A percentile compares a stretch with the other conserved stretches of the same genome.
Conservation (phyloP, 495 filamentous ascomycete genomes). For the Xylaria telfairii region DNA sequence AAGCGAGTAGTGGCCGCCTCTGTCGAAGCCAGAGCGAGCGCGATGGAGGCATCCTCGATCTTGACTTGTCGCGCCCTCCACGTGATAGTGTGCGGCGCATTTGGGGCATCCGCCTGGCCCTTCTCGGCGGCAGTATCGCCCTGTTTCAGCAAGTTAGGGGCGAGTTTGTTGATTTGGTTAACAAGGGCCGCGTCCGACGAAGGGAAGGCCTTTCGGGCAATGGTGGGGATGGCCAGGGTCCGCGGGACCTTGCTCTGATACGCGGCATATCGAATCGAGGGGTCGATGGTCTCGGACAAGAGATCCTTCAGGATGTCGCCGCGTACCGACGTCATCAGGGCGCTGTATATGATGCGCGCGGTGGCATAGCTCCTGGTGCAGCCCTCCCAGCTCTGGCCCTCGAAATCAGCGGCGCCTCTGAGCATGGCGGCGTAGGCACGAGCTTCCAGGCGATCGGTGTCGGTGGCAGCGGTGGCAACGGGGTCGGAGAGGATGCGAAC, state of each 20-base stretch:
- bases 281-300: slow-evolving; percentile 83
- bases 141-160: slow-evolving; percentile 71
- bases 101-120: slow-evolving; percentile 58
- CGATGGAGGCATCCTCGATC: slow-evolving; percentile 93
- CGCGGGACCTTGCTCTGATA: slow-evolving; percentile 88
- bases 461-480: slow-evolving; percentile 64
- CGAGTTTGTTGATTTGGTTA: slow-evolving; percentile 70
- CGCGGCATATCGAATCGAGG: slow-evolving; percentile 91
- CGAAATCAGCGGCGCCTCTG: slow-evolving; percentile 76
- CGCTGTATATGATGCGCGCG: slow-evolving; percentile 81
- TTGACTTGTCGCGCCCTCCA: slow-evolving; percentile 90
- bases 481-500: slow-evolving; percentile 67
- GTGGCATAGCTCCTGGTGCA: slow-evolving; percentile 78
- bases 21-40: slow-evolving; percentile 66
- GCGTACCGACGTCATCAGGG: slow-evolving; percentile 63
- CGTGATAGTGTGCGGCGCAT: slow-evolving; percentile 75
- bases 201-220: slow-evolving; percentile 79
- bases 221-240: slow-evolving; percentile 76
- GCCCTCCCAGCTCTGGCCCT: slow-evolving; percentile 83
- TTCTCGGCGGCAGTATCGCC: slow-evolving; percentile 64
- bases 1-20: slow-evolving; percentile 60
- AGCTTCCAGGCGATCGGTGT: slow-evolving; percentile 82
- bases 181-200: slow-evolving; percentile 66
- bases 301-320: slow-evolving; percentile 84
- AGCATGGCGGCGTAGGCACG: slow-evolving; percentile 80